Conservation (phyloP, 2,329 filamentous ascomycete genomes). For the Hypoxylon sp. region DNA sequence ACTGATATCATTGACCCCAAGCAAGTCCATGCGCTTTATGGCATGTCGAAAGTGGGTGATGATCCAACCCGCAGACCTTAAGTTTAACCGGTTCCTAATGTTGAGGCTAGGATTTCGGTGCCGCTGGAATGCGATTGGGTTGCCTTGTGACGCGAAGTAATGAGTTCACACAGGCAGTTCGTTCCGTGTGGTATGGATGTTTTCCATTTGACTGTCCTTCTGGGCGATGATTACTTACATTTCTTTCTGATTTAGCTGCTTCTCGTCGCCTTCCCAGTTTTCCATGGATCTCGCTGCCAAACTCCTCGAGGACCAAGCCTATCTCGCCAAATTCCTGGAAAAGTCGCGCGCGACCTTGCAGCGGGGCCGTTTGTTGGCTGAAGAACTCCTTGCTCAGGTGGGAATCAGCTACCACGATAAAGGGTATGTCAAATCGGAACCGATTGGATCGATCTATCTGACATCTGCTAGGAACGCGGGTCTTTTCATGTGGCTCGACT, state of each 20-base stretch:
- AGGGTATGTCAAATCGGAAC: constrained; percentile 26
- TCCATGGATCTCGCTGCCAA: constrained; percentile 38
- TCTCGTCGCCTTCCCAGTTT: constrained; percentile 36
- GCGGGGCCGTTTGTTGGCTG: constrained; percentile 22
- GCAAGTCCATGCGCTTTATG: constrained; percentile 37
- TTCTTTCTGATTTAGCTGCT: constrained; percentile 17
- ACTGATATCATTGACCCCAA: constrained; percentile 34
- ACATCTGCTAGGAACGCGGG: constrained; percentile 33
- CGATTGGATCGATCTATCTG: neutral
- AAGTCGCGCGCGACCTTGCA: constrained; percentile 22
- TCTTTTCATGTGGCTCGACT: constrained; percentile 38
- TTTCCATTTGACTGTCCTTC: too few species aligned
- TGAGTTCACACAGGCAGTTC: constrained; percentile 32
- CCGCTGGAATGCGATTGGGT: constrained; percentile 34
- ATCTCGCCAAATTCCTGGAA: constrained; percentile 27
- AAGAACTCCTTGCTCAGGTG: constrained; percentile 30
- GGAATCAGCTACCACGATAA: constrained; percentile 31
- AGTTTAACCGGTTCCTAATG: too few species aligned
- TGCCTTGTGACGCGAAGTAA: constrained; percentile 37
- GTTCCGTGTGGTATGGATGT: constrained; percentile 32
- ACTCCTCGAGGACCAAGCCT: constrained; percentile 35
- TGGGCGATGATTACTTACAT: neutral
- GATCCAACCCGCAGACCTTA: too few species aligned
- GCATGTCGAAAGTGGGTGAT: constrained; percentile 36
- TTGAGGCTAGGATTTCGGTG: constrained; percentile 31